phyloP scores from a whole-genome alignment of 148 eudicot genomes.

The Beta vulgaris region DNA sequence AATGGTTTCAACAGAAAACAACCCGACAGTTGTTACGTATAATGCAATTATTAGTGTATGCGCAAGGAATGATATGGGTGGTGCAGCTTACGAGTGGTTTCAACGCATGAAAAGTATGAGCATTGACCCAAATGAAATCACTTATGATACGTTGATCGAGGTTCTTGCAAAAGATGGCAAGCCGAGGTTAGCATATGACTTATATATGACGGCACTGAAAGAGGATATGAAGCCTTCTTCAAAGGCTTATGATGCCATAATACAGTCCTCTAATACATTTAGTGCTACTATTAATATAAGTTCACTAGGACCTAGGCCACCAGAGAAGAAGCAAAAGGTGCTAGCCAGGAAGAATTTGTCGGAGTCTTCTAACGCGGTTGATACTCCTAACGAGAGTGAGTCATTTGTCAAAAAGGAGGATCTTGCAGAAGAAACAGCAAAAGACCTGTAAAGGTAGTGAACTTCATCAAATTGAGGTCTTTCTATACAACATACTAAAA shows the following conservation, averaged over 20 bases:
- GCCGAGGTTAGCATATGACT: constrained; percentile 77
- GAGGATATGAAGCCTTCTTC: constrained; percentile 58
- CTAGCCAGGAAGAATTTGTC: constrained; percentile 37
- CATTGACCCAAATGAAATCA: constrained; percentile 64
- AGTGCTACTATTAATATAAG: constrained; percentile 56
- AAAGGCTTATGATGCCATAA: constrained; percentile 73
- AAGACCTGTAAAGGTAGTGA: constrained; percentile 21
- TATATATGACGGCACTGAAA: constrained; percentile 54
- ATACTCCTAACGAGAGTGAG: constrained; percentile 46
- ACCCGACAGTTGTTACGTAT: constrained; percentile 79
- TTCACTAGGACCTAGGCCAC: constrained; percentile 65
- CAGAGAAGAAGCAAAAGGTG: constrained; percentile 48
- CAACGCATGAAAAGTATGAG: constrained; percentile 53
- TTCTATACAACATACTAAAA: neutral
- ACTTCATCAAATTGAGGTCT: neutral
- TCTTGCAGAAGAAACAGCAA: constrained; percentile 27
- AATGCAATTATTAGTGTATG: constrained; percentile 86
- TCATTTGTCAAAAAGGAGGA: constrained; percentile 45
- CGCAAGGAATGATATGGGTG: constrained; percentile 46
- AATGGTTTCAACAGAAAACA: constrained; percentile 52
- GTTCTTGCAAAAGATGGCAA: constrained; percentile 82
- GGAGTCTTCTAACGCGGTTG: constrained; percentile 41
- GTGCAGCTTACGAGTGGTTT: constrained; percentile 80
- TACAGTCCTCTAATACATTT: constrained; percentile 35
- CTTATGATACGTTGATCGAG: constrained; percentile 69